These are phyloP conservation scores for Amanita rubescens DNA, from an alignment of 768 basidiomycete genomes.

Conservation along the genomic window DNA sequence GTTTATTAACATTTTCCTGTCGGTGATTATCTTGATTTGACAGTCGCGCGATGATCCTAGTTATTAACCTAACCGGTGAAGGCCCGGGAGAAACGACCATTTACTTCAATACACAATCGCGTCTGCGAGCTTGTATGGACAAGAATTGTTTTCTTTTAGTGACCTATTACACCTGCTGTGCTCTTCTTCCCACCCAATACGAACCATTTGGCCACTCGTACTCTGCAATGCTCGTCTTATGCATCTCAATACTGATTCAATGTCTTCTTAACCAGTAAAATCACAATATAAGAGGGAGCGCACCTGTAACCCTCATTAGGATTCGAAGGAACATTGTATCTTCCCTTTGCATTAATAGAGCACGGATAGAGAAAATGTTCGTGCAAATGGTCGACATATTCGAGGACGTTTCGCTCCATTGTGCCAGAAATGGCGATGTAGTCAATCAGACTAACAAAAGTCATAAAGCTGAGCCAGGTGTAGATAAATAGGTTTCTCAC, in stretches of 20 bases:
- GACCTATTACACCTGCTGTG: background rate
- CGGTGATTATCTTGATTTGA: too few species aligned
- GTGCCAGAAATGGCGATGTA: constrained; percentile 87
- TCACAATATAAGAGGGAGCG: constrained; percentile 11
- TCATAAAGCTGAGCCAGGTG: background rate
- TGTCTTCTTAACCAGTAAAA: constrained; percentile 6
- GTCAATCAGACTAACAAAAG: constrained; percentile 64
- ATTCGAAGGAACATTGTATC: constrained; percentile 81
- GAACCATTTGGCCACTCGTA: constrained; percentile 83
- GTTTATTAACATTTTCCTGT: too few species aligned
- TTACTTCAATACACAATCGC: too few species aligned
- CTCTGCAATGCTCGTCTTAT: constrained; percentile 68
- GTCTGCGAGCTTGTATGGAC: too few species aligned
- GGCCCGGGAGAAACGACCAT: too few species aligned
- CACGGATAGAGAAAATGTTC: constrained; percentile 89
- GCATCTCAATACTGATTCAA: constrained; percentile 76
- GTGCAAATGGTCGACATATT: constrained; percentile 87
- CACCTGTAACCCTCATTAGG: constrained; percentile 76
- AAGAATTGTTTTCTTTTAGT: too few species aligned
- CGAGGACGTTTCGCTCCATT: constrained; percentile 92
- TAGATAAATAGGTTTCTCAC: constrained; percentile 16
- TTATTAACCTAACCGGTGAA: too few species aligned
- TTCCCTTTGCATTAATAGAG: constrained; percentile 76
- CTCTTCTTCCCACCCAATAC: constrained; percentile 53
- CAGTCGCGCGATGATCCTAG: too few species aligned